Conservation (phyloP, 352 stramenopile genomes). For the Phytophthora pisi region DNA sequence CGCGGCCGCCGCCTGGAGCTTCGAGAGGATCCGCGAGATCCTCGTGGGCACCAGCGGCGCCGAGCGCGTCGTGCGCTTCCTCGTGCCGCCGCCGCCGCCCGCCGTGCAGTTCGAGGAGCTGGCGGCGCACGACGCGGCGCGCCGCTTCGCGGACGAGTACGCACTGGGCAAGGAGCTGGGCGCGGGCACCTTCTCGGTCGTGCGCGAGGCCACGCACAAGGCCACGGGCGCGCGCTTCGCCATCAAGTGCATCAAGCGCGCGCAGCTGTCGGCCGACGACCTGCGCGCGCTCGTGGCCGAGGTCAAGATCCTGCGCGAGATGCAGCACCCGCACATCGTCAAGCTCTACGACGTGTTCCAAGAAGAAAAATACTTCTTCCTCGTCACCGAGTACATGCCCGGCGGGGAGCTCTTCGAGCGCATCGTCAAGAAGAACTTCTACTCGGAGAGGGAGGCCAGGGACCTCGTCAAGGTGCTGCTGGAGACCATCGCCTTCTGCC, state of each 20-base stretch:
- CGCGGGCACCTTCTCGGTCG: constrained; percentile 73
- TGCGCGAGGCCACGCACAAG: constrained; percentile 62
- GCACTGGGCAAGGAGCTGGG: constrained; percentile 73
- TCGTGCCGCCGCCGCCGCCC: constrained; percentile 50
- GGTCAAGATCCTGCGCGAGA: constrained; percentile 78
- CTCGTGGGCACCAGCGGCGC: constrained; percentile 65
- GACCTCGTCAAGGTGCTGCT: constrained; percentile 83
- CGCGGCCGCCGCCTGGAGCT: constrained; percentile 39
- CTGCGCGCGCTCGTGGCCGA: constrained; percentile 80
- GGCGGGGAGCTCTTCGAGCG: constrained; percentile 87
- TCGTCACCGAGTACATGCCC: constrained; percentile 97
- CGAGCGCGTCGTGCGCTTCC: constrained; percentile 69
- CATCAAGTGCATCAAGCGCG: constrained; percentile 91
- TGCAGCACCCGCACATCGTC: constrained; percentile 91
- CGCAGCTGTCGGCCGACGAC: constrained; percentile 66
- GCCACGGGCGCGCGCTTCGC: constrained; percentile 54
- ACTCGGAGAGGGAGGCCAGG: constrained; percentile 79
- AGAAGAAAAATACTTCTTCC: constrained; percentile 94
- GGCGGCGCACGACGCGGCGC: constrained; percentile 22
- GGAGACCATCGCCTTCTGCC: constrained; percentile 85
- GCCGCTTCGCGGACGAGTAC: constrained; percentile 71
- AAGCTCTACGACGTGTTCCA: constrained; percentile 92
- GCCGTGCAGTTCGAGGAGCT: constrained; percentile 43
- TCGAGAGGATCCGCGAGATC: constrained; percentile 75
- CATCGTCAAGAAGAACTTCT: constrained; percentile 90